Conservation (phyloP, 2,329 filamentous ascomycete genomes). For the Cladosporium austrohemisphaericum region DNA sequence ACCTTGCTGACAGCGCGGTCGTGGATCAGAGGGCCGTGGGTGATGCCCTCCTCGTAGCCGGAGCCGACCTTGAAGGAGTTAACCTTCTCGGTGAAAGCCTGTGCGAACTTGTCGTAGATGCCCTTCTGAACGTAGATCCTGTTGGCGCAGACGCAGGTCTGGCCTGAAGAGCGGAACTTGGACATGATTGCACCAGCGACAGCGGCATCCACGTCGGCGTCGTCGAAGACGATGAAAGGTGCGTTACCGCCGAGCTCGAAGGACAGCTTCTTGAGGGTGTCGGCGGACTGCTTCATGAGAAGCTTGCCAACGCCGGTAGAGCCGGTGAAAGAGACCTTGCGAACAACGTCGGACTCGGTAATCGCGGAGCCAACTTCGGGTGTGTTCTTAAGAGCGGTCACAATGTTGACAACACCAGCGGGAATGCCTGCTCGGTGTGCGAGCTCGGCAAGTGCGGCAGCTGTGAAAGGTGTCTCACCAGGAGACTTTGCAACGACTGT, state of each 20-base stretch:
- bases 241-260: conserved; percentile 94
- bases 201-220: conserved; percentile 78
- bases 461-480: conserved; percentile 86
- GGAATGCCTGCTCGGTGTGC: conserved; percentile 84
- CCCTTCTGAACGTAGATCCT: conserved; percentile 74
- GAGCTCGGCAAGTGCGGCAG: conserved; percentile 81
- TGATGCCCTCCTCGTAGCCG: conserved; percentile 66
- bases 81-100: conserved; percentile 68
- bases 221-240: conserved; percentile 95
- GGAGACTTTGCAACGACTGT: conserved; percentile 91
- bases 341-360: conserved; percentile 70
- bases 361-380: conserved; percentile 71
- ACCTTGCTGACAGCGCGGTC: conserved; percentile 77
- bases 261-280: conserved; percentile 79
- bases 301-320: conserved; percentile 63
- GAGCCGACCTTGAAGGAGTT: conserved; percentile 70
- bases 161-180: conserved; percentile 92
- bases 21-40: conserved; percentile 83
- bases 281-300: conserved; percentile 85
- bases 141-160: conserved; percentile 84
- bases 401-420: conserved; percentile 82
- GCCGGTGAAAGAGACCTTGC: conserved; percentile 93
- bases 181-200: conserved; percentile 77
- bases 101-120: conserved; percentile 71
- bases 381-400: conserved; percentile 78